Evolutionary conservation across 441 rosid species (phyloP).

Genomic region (Erodium moschatum): DNA sequence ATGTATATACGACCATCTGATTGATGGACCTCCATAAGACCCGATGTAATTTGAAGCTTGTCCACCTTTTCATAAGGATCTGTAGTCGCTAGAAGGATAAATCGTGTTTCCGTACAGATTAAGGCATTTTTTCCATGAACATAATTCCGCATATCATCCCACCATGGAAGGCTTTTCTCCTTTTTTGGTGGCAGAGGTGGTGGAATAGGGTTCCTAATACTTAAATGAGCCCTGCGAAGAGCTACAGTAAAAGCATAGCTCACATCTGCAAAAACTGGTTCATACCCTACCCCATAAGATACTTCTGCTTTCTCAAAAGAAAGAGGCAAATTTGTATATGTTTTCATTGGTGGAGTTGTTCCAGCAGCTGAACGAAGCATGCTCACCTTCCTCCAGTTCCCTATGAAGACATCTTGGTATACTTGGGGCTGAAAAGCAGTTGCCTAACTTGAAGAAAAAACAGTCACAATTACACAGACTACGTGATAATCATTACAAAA

Average conservation of each 20-base stretch:
- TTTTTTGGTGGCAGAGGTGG: constrained; percentile 55
- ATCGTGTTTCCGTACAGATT: constrained; percentile 57
- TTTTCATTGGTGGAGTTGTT: constrained; percentile 93
- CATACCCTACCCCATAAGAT: constrained; percentile 93
- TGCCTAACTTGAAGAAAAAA: constrained; percentile 56
- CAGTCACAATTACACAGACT: constrained; percentile 15
- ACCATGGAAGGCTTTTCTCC: constrained; percentile 95
- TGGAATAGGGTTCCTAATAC: constrained; percentile 57
- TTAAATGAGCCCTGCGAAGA: constrained; percentile 93
- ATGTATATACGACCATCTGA: constrained; percentile 77
- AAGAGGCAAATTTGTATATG: constrained; percentile 73
- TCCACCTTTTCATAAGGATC: constrained; percentile 97
- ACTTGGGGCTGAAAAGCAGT: constrained; percentile 94
- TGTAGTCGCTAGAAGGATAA: constrained; percentile 78
- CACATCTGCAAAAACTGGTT: constrained; percentile 89
- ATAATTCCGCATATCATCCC: constrained; percentile 99
- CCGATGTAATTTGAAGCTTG: constrained; percentile 63
- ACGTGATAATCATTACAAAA: constrained; percentile 5
- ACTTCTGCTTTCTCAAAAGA: constrained; percentile 70
- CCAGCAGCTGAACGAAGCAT: constrained; percentile 96
- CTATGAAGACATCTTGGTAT: constrained; percentile 78
- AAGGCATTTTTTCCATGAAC: constrained; percentile 69
- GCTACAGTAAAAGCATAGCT: constrained; percentile 97
- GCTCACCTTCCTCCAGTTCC: constrained; percentile 93
- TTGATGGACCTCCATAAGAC: constrained; percentile 77